Percentiles rank a stretch among this genome's conserved stretches.
Evolutionary conservation across 2,329 filamentous ascomycete species (phyloP).

Genomic region (Sporothrix brasiliensis): DNA sequence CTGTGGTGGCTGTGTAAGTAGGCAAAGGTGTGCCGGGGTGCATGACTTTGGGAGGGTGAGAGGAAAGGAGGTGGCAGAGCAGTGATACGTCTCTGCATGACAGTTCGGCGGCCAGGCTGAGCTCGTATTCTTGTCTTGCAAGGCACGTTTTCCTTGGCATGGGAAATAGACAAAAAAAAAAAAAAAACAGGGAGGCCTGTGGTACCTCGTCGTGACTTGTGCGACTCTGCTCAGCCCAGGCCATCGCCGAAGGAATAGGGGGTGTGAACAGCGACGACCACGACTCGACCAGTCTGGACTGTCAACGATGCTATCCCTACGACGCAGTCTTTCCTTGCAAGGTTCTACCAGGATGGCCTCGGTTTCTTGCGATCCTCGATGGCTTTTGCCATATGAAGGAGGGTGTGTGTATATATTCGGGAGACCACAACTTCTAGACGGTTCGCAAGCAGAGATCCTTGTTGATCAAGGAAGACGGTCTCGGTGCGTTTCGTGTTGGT

Average conservation of each 20-base stretch:
- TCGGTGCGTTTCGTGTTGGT: background rate
- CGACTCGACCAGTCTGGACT: background rate
- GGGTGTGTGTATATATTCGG: background rate
- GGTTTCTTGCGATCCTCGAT: background rate
- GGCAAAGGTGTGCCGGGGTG: background rate
- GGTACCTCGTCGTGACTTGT: slow-evolving; percentile 1
- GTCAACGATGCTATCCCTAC: background rate
- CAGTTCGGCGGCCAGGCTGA: background rate
- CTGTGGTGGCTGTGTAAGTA: slow-evolving; percentile 6
- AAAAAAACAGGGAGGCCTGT: background rate
- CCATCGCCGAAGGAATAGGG: background rate
- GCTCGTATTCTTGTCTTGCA: background rate
- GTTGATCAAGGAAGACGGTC: background rate
- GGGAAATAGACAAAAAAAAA: background rate
- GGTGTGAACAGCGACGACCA: background rate
- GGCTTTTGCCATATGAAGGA: background rate
- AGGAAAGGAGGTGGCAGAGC: background rate
- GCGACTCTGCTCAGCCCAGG: background rate
- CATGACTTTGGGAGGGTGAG: background rate
- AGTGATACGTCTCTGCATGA: no score
- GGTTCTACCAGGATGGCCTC: background rate
- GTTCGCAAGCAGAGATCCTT: background rate
- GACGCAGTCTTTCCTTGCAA: background rate
- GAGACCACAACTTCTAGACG: background rate
- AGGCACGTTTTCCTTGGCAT: background rate